Evolutionary conservation across 1,284 basidiomycete species (phyloP).

Genomic region (Butyriboletus appendiculatus): DNA sequence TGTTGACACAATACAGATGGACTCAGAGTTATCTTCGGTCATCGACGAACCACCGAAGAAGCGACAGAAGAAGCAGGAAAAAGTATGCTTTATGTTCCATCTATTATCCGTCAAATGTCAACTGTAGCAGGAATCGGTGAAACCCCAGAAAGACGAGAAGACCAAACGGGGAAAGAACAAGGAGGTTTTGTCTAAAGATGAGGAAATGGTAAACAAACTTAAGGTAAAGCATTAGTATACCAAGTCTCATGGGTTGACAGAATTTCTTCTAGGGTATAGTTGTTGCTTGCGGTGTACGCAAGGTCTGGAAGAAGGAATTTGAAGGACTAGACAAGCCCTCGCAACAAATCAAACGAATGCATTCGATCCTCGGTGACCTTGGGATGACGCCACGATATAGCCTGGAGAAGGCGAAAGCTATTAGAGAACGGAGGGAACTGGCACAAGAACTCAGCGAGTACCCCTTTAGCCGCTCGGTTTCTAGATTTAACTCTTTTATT

Average conservation of each 20-base stretch:
- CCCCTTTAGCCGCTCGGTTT: neutral
- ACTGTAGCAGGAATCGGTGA: conserved; percentile 13
- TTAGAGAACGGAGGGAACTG: conserved; percentile 72
- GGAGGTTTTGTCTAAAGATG: conserved; percentile 45
- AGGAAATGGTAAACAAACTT: conserved; percentile 59
- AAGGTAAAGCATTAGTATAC: conserved; percentile 44
- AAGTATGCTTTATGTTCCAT: conserved; percentile 20
- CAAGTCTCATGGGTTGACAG: neutral
- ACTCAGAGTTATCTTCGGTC: conserved; percentile 61
- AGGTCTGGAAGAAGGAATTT: conserved; percentile 81
- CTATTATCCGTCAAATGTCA: neutral
- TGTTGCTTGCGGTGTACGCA: conserved; percentile 78
- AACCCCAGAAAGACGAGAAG: conserved; percentile 23
- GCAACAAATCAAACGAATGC: conserved; percentile 68
- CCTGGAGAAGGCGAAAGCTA: conserved; percentile 74
- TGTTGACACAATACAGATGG: conserved; percentile 41
- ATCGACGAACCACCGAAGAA: conserved; percentile 56
- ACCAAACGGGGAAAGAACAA: conserved; percentile 33
- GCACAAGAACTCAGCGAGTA: conserved; percentile 75
- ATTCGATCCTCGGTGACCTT: conserved; percentile 63
- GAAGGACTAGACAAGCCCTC: conserved; percentile 56
- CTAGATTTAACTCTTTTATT: neutral
- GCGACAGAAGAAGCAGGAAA: conserved; percentile 37
- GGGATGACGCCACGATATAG: conserved; percentile 83
- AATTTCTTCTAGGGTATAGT: conserved; percentile 55